These are phyloP conservation scores for Secale cereale DNA, from an alignment of 176 grass and related monocot species.

Conservation along the genomic window DNA sequence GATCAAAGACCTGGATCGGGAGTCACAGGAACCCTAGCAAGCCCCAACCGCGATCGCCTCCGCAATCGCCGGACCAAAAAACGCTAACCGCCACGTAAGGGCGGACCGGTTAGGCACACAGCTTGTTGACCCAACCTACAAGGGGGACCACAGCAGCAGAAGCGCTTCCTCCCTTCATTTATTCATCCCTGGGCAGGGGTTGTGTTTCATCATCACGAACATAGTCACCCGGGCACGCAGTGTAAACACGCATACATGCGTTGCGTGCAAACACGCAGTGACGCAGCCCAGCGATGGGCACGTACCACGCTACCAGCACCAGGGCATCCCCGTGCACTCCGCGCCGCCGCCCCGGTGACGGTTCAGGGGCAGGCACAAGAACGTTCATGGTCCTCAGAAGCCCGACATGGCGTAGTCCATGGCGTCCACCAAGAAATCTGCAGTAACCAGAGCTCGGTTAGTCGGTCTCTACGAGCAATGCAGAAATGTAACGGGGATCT, in stretches of 20 bases:
- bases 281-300: background rate
- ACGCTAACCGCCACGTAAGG: too few species aligned
- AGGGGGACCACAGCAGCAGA: too few species aligned
- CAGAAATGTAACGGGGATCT: background rate
- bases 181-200: constrained; percentile 23
- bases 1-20: too few species aligned
- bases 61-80: too few species aligned
- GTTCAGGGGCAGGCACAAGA: background rate
- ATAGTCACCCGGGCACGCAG: background rate
- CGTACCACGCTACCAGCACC: background rate
- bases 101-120: too few species aligned
- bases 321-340: background rate
- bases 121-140: too few species aligned
- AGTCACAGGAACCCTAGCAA: too few species aligned
- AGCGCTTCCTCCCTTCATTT: background rate
- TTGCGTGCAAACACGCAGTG: background rate
- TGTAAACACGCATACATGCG: background rate
- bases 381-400: constrained; percentile 33
- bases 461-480: background rate
- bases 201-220: background rate
- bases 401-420: constrained; percentile 88
- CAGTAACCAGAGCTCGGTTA: background rate
- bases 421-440: constrained; percentile 83
- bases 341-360: background rate
- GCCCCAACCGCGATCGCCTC: too few species aligned